Evolutionary conservation across 768 basidiomycete genomes (phyloP).

Genomic region (Mycena capillaripes): DNA sequence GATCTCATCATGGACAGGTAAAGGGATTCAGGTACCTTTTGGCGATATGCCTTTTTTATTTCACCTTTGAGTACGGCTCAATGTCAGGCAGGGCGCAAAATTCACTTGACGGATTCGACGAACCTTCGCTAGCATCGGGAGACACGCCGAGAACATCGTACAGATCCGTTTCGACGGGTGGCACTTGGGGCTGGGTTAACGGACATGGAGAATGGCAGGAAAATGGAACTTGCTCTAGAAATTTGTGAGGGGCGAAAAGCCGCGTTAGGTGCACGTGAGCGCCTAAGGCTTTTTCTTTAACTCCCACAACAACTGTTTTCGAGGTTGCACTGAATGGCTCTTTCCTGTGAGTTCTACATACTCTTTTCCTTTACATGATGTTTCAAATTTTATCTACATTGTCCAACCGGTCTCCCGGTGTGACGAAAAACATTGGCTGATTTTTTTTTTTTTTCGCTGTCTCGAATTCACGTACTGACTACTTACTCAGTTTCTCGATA

Average conservation of each 20-base stretch:
- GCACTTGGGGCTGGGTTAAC: slow-evolving; percentile 53
- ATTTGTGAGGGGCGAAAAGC: neutral
- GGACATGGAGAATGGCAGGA: neutral
- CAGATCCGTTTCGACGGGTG: slow-evolving; percentile 77
- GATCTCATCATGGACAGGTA: slow-evolving; percentile 35
- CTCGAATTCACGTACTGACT: slow-evolving; percentile 33
- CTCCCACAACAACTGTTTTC: slow-evolving; percentile 15
- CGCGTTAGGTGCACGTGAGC: slow-evolving; percentile 23
- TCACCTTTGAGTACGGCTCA: slow-evolving; percentile 64
- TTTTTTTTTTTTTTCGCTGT: slow-evolving; percentile 5
- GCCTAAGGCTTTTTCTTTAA: slow-evolving; percentile 11
- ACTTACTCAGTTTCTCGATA: slow-evolving; percentile 29
- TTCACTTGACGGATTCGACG: slow-evolving; percentile 15
- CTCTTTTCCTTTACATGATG: slow-evolving; percentile 63
- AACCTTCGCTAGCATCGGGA: slow-evolving; percentile 80
- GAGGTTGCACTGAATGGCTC: slow-evolving; percentile 6
- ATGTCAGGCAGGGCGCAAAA: slow-evolving; percentile 35
- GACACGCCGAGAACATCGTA: slow-evolving; percentile 89
- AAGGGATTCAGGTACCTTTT: slow-evolving; percentile 71
- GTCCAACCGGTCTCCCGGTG: slow-evolving; percentile 72
- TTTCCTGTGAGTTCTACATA: slow-evolving; percentile 30
- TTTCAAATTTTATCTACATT: slow-evolving; percentile 88
- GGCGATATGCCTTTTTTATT: slow-evolving; percentile 95
- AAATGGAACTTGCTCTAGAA: slow-evolving; percentile 16
- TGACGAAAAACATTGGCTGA: slow-evolving; percentile 60